A percentile compares a stretch with the other conserved stretches of the same genome.
These are phyloP conservation scores for Scedosporium minutisporum DNA, from an alignment of 2,329 filamentous ascomycete species.

Conservation along the genomic window DNA sequence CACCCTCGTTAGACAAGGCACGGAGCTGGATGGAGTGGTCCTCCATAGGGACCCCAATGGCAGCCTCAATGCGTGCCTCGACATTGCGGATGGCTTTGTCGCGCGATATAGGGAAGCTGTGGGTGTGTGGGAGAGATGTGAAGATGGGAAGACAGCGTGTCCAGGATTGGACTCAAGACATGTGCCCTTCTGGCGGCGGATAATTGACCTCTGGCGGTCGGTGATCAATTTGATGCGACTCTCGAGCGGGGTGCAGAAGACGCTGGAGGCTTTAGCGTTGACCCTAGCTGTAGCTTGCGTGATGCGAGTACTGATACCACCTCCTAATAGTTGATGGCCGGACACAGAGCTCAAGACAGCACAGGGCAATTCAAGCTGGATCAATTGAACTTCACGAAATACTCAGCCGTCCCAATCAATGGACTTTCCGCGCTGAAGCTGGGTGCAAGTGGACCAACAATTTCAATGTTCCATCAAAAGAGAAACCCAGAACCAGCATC, in stretches of 20 bases:
- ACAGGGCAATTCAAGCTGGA: no score
- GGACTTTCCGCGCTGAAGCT: background rate
- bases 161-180: background rate
- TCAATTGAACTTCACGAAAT: background rate
- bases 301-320: no score
- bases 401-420: background rate
- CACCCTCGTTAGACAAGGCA: background rate
- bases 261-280: no score
- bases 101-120: background rate
- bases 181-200: no score
- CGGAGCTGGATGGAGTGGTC: background rate
- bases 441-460: background rate
- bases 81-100: background rate
- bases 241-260: no score
- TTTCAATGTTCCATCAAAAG: no score
- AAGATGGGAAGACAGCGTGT: background rate
- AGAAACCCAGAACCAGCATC: no score
- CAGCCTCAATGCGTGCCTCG: conserved; percentile 3
- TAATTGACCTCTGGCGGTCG: no score
- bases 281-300: no score
- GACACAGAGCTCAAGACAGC: no score
- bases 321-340: no score
- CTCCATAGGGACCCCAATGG: background rate
- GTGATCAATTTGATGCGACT: no score
- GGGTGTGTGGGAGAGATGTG: background rate